Evolutionary conservation across 2,329 filamentous ascomycete genomes (phyloP), one percentile per base, ranked within the genome.

Genomic region (Arthrobotrys sphaeroides): DNA sequence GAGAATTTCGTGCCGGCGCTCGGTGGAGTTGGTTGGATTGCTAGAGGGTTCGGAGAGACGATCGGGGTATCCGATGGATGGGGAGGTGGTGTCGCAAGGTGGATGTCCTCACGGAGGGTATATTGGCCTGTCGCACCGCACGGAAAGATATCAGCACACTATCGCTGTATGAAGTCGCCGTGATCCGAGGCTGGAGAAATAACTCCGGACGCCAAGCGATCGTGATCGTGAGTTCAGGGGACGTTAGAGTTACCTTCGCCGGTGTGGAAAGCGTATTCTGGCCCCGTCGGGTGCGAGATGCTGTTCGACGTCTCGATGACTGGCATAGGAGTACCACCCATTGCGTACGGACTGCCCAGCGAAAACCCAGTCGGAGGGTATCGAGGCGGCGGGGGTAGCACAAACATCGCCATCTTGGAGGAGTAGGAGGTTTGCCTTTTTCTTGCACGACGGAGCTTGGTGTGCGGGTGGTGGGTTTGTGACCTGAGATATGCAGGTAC

Each of bases 301-400:
- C 89, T 90, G 82, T 98, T 99, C 83, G 95, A 96, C 64, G 94
- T 97, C 86, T 99, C 95, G 81, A 97, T 90, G 82, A 96, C 88
- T 38, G 91, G 90, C 38, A 88, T 86, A 60, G 89, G 86, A 82
- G 90, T 87, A 77, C 89, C 89, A 80, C 89, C 87, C 78, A 88
- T 88, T 65, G 90, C 87, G 78, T 88, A 88, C 79, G 90, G 90
- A 84, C 91, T 91, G 51, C 59, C 73, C 38, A 69, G 53, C 82
- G 91, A 91, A 78, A 90, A 89, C 80, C 88, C 86, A 80, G 88
- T 87, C 78, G 89, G 88, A 68, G 92, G 90, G 85, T 96, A 97
- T 82, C 93, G 89, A 74, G 91, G 90, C 76, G 92, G 93, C 77
- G 93, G 94, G 74, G 94, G 93, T 80, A 88, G 89, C 74, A 97